Evolutionary conservation across 345 rosid species (phyloP).

Genomic region (Adansonia digitata): DNA sequence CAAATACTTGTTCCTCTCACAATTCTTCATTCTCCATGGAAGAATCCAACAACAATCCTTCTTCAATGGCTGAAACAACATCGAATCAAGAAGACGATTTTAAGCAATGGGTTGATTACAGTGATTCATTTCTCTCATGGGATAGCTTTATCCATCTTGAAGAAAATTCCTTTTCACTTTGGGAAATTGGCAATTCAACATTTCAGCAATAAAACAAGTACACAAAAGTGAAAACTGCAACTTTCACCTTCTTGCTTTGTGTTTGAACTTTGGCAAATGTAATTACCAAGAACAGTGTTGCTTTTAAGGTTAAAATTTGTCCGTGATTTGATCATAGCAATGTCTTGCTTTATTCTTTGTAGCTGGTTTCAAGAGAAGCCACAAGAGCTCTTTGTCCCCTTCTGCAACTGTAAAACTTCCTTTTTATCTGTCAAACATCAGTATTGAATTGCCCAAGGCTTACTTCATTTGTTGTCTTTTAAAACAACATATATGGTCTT

Average conservation of each 20-base stretch:
- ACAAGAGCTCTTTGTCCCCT: constrained; percentile 6
- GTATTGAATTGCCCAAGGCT: not conserved
- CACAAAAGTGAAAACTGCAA: not conserved
- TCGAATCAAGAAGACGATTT: constrained; percentile 30
- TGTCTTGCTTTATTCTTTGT: not conserved
- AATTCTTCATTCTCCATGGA: constrained; percentile 27
- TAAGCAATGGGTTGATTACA: constrained; percentile 48
- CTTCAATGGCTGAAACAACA: not conserved
- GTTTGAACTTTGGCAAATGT: too few species aligned
- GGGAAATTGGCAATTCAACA: constrained; percentile 18
- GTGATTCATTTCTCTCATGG: constrained; percentile 60
- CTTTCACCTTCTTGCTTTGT: not conserved
- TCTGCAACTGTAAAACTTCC: not conserved
- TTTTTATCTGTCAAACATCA: not conserved
- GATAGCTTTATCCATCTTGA: constrained; percentile 17
- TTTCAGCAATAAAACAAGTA: not conserved
- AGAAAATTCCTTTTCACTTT: constrained; percentile 18
- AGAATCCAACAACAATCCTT: constrained; percentile 24
- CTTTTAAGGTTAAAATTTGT: not conserved
- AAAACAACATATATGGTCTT: too few species aligned
- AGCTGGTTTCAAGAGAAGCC: not conserved
- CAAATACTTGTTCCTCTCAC: constrained; percentile 32
- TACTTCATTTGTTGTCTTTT: not conserved
- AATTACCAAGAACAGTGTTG: too few species aligned
- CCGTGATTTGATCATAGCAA: not conserved